phyloP scores from a whole-genome alignment of 306 rosid species.

The Castanea mollissima region DNA sequence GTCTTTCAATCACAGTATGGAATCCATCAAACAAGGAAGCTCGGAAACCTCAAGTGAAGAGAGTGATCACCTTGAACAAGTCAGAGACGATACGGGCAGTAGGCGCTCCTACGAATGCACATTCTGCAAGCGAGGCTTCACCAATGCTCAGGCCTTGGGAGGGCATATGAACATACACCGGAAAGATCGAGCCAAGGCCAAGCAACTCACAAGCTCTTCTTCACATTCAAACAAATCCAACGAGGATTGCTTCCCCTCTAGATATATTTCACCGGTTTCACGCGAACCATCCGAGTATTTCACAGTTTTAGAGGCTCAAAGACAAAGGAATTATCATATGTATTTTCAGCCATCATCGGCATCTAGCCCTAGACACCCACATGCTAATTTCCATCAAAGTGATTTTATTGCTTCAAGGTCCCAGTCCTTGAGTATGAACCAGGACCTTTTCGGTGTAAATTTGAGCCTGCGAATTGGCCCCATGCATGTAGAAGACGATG shows the following conservation, averaged over 20 bases:
- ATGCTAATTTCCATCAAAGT: slow-evolving; percentile 12
- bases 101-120: slow-evolving; percentile 78
- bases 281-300: slow-evolving; percentile 23
- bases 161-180: slow-evolving; percentile 97
- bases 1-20: slow-evolving; percentile 25
- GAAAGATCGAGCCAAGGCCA: slow-evolving; percentile 71
- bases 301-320: slow-evolving; percentile 36
- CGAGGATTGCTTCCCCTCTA: slow-evolving; percentile 26
- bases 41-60: slow-evolving; percentile 67
- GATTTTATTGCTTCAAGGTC: slow-evolving; percentile 25
- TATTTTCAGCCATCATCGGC: slow-evolving; percentile 33
- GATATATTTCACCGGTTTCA: slow-evolving; percentile 27
- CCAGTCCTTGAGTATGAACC: slow-evolving; percentile 32
- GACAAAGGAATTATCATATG: slow-evolving; percentile 29
- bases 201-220: slow-evolving; percentile 31
- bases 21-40: slow-evolving; percentile 37
- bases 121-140: slow-evolving; percentile 89
- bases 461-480: slow-evolving; percentile 64
- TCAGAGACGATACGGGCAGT: slow-evolving; percentile 16
- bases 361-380: slow-evolving; percentile 21
- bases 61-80: slow-evolving; percentile 26
- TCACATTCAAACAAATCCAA: slow-evolving; percentile 9
- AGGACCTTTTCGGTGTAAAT: slow-evolving; percentile 55
- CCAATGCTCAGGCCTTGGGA: slow-evolving; percentile 92
- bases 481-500: slow-evolving; percentile 27